phyloP scores from a whole-genome alignment of 768 basidiomycete species.

The Austroboletus eburneus region DNA sequence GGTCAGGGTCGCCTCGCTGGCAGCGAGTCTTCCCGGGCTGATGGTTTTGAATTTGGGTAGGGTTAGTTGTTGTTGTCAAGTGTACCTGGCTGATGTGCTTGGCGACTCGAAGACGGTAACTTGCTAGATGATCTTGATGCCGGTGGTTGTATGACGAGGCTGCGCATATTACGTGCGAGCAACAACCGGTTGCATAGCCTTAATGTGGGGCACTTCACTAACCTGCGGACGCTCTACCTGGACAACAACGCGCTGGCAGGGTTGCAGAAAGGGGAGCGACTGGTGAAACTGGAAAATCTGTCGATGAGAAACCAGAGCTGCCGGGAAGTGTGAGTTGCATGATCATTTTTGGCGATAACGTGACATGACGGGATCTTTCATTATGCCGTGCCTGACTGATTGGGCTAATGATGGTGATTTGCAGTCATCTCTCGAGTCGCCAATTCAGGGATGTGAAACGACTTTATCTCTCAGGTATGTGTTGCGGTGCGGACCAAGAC shows the following conservation, averaged over 20 bases:
- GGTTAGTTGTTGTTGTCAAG: slow-evolving; percentile 33
- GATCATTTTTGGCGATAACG: slow-evolving; percentile 18
- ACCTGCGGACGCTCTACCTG: slow-evolving; percentile 86
- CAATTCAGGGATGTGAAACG: slow-evolving; percentile 91
- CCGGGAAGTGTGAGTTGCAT: slow-evolving; percentile 61
- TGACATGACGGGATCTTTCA: slow-evolving; percentile 37
- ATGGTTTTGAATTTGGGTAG: slow-evolving; percentile 79
- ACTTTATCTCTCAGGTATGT: slow-evolving; percentile 89
- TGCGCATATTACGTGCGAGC: slow-evolving; percentile 84
- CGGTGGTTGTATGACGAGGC: slow-evolving; percentile 53
- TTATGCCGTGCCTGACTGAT: slow-evolving; percentile 36
- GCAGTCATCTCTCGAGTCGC: slow-evolving; percentile 43
- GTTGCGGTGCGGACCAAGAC: too few species aligned
- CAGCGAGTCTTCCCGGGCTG: slow-evolving; percentile 51
- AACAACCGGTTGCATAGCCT: slow-evolving; percentile 72
- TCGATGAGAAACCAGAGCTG: slow-evolving; percentile 87
- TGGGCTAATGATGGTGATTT: slow-evolving; percentile 31
- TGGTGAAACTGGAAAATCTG: slow-evolving; percentile 80
- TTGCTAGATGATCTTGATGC: slow-evolving; percentile 50
- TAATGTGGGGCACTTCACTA: slow-evolving; percentile 57
- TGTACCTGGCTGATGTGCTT: slow-evolving; percentile 14
- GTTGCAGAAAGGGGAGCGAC: slow-evolving; percentile 50
- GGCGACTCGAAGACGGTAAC: slow-evolving; percentile 62
- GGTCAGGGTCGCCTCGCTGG: slow-evolving; percentile 53
- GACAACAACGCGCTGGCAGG: slow-evolving; percentile 71